Evolutionary conservation across 2,329 filamentous ascomycete genomes (phyloP), one percentile per base, ranked within the genome.

Genomic region (Talaromyces sp.): DNA sequence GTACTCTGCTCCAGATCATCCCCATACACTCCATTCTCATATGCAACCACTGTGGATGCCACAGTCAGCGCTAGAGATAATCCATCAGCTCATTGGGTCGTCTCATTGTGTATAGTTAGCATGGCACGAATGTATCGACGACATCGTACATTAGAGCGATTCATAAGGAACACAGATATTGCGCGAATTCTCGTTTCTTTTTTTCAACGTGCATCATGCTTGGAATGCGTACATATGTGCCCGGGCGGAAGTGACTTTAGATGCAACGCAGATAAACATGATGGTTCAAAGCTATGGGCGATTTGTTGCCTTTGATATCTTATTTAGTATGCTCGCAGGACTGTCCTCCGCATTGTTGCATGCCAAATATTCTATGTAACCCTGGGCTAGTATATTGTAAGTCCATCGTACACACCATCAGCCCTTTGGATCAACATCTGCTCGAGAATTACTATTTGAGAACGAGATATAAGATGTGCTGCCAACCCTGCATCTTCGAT

Each of bases 1-100:
- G 55, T 28, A 44, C 55, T 58, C 55, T 44, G 39, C 55, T 58
- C 55, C 55, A 44, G 50, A 54, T 54, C 50, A 54, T 21, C 31
- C 37, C 50, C 48, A 52, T 35, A 14, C 35, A 21, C 31, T 35
- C 31, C 31, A 23, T 54, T 11, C 31, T 14, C 55, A 58, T 40
- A 35, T 28, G 21, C 55, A 56, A 23, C 21, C 23, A 12, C 12
- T 35, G 52, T 33, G 52, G 28, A 55, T 55, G 39, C 39, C 39
- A 40, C 12, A 46, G 28, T 14, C 25, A 50, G 46, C 16, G 25
- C 46, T 50, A 48, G 44, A 48, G 44, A 52, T 31, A 31, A 7
- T 12, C 28, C 16, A 18, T 35, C 50, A 23, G 11, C 50, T 54
- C n/a, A 28, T 31, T 54, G 50, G 50, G 50, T 35, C 31, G 21